Conservation (phyloP, 441 rosid genomes). For the Pelargonium australe region DNA sequence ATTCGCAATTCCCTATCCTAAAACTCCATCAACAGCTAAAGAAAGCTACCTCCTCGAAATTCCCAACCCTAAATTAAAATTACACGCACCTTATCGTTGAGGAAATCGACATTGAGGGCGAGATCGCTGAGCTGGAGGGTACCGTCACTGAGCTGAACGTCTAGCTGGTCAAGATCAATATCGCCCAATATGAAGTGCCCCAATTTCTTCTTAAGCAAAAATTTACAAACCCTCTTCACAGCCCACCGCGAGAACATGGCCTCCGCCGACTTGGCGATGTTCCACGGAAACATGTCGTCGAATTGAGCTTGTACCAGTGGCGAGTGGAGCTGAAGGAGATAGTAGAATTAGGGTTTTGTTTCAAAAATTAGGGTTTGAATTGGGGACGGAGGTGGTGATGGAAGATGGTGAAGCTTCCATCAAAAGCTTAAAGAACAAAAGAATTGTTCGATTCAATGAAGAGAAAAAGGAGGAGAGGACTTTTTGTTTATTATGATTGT, state of each 20-base stretch:
- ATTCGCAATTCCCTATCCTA: background rate
- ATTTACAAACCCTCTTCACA: constrained; percentile 79
- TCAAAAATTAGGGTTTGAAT: constrained; percentile 26
- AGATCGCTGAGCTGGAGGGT: constrained; percentile 73
- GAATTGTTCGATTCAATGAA: background rate
- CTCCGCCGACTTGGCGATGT: constrained; percentile 75
- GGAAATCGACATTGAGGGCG: constrained; percentile 81
- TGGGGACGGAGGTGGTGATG: constrained; percentile 31
- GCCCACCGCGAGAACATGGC: constrained; percentile 78
- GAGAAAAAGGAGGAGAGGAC: background rate
- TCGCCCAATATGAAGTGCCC: constrained; percentile 83
- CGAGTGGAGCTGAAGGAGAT: background rate
- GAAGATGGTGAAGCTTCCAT: constrained; percentile 35
- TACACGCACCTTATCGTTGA: constrained; percentile 56
- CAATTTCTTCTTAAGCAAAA: constrained; percentile 83
- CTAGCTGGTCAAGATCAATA: constrained; percentile 90
- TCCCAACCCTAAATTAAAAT: background rate
- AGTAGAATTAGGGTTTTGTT: background rate
- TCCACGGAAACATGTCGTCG: constrained; percentile 62
- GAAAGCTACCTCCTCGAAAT: background rate
- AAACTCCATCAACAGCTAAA: background rate
- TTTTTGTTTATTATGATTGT: background rate
- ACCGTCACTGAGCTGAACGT: constrained; percentile 81
- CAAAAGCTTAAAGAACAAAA: constrained; percentile 24
- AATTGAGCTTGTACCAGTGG: too few relatives aligned